Base-by-base conservation (phyloP, 225 moss, liverwort and hornwort genomes). In the Pleurozium schreberi region DNA sequence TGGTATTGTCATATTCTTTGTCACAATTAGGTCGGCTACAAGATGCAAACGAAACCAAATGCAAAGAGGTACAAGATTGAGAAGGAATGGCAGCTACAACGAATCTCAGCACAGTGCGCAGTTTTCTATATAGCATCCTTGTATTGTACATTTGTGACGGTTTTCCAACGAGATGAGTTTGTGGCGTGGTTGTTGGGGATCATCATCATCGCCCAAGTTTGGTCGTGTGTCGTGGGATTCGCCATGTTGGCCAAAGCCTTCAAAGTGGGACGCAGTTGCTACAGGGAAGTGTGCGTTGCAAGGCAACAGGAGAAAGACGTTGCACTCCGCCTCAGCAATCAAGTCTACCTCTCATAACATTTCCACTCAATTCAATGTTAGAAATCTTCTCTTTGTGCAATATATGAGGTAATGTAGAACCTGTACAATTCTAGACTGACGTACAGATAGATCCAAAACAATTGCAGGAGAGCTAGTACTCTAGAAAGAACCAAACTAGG, bases 51-150 rank as follows among this genome's bases (percentile, higher is more conserved):
- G 10, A 49, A 17, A 14, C 12, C 18, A 5, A 9, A 22, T 12
- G 7, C 10, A 28, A 50, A 49, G 80, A 25, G 66, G 74, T 81
- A 40, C 64, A 57, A 14, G 57, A 36, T 90, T 43, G 27, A 59
- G 66, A 81, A 58, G 75, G 88, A 88, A 34, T 88, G 88, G 90
- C 85, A 90, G 64, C 73, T 81, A 8, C 90, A 90, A 40, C 73
- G 88, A 63, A 88, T 88, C 27, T 57, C 74, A 10, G 14, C 75
- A 40, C 90, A 88, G 38, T 64, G 49, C 42, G 85, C 90, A 2
- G 90, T 90, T 26, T 33, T 47, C 30, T 84, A 45, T 9, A 5
- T 85, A 18, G 34, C 50, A 2, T 75, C 81, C 5, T 22, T 85
- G 12, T 75, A 75, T 60, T 85, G 85, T 18, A 80, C 36, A 6